Conservation (phyloP, 2,329 filamentous ascomycete genomes). For the Dothiorella sarmentorum region DNA sequence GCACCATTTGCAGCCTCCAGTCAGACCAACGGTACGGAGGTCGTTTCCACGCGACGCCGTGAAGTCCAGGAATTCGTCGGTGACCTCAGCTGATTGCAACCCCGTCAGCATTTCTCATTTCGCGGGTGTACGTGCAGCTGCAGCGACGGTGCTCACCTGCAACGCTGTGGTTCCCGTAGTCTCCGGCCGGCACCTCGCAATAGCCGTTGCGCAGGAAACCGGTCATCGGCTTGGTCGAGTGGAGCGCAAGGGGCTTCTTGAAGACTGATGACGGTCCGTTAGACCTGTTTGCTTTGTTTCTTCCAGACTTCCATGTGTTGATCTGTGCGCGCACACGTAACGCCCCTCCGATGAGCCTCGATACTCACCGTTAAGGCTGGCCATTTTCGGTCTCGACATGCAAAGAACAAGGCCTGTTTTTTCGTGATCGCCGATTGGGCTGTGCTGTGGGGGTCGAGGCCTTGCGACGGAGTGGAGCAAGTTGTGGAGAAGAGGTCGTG, state of each 20-base stretch:
- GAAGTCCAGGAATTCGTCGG: conserved; percentile 61
- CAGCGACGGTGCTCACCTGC: conserved; percentile 46
- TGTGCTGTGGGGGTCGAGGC: not conserved
- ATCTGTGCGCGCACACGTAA: not conserved
- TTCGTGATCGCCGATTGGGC: not conserved
- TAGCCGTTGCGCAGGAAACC: conserved; percentile 62
- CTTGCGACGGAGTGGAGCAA: conserved; percentile 7
- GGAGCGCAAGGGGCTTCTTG: conserved; percentile 55
- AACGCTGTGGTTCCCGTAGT: conserved; percentile 59
- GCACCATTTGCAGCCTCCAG: conserved; percentile 61
- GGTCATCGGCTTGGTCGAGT: conserved; percentile 57
- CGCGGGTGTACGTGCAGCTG: too few relatives aligned
- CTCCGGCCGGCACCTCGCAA: conserved; percentile 53
- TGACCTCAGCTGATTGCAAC: conserved; percentile 42
- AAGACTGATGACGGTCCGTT: conserved; percentile 44
- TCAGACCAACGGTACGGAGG: conserved; percentile 53
- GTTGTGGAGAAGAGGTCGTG: not conserved
- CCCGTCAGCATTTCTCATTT: not conserved
- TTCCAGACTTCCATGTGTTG: not conserved
- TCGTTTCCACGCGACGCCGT: conserved; percentile 58
- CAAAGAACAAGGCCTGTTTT: not conserved
- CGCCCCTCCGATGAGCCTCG: not conserved
- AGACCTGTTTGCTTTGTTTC: not conserved
- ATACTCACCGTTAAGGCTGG: conserved; percentile 16
- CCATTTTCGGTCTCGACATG: conserved; percentile 7